Evolutionary conservation across 2,329 filamentous ascomycete species (phyloP).

Genomic region (Aspergillus alliaceus): DNA sequence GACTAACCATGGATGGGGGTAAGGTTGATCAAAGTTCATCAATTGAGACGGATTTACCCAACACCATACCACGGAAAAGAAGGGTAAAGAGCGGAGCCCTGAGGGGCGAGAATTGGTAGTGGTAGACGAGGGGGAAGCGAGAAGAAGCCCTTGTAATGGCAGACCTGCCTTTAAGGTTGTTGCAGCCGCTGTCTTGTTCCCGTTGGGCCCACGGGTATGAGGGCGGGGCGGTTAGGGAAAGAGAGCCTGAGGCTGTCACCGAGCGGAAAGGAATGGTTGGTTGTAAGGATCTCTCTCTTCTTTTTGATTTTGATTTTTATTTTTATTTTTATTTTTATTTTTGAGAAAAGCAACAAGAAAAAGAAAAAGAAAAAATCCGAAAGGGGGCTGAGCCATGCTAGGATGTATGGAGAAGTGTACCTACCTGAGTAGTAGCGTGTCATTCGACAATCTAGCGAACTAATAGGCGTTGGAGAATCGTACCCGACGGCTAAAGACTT

Average conservation of each 20-base stretch:
- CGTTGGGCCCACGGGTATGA: slow-evolving; percentile 25
- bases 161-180: slow-evolving; percentile 23
- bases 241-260: slow-evolving; percentile 1
- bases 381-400: background rate
- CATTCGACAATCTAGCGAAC: background rate
- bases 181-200: slow-evolving; percentile 24
- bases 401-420: background rate
- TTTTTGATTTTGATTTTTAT: background rate
- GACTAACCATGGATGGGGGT: slow-evolving; percentile 10
- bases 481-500: background rate
- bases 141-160: background rate
- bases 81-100: slow-evolving; percentile 7
- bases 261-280: background rate
- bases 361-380: no score
- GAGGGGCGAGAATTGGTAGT: background rate
- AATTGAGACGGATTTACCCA: slow-evolving; percentile 6
- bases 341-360: no score
- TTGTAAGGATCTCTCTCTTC: background rate
- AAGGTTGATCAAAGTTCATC: slow-evolving; percentile 11
- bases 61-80: slow-evolving; percentile 2
- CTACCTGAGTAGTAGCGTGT: background rate
- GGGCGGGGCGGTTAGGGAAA: slow-evolving; percentile 19
- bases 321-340: background rate
- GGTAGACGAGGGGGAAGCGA: slow-evolving; percentile 1
- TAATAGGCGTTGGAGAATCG: background rate